phyloP scores from a whole-genome alignment of 495 filamentous ascomycete genomes.

The Mytilinidion resinicola region DNA sequence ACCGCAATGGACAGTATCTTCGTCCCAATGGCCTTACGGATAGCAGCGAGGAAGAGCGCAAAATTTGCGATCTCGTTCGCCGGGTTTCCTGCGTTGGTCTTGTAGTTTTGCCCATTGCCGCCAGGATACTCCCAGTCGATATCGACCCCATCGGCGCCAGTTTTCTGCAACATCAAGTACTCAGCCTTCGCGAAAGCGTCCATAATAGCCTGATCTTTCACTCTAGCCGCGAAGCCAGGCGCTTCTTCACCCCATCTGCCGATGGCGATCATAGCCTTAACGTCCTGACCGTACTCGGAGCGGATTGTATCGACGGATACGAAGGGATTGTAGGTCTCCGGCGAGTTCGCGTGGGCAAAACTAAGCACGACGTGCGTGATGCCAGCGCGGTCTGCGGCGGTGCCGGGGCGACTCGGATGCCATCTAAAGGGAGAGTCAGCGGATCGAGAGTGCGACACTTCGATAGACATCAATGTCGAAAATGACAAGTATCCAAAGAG shows the following conservation, averaged over 20 bases:
- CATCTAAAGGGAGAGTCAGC: slow-evolving; percentile 11
- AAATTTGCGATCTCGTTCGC: slow-evolving; percentile 59
- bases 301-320: slow-evolving; percentile 13
- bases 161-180: slow-evolving; percentile 52
- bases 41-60: slow-evolving; percentile 53
- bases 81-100: slow-evolving; percentile 56
- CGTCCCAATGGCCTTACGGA: slow-evolving; percentile 54
- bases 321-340: slow-evolving; percentile 7
- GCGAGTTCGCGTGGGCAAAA: slow-evolving; percentile 12
- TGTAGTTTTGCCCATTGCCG: slow-evolving; percentile 74
- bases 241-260: slow-evolving; percentile 67
- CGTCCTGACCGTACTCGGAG: slow-evolving; percentile 9
- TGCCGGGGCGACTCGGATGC: slow-evolving; percentile 14
- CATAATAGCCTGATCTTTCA: slow-evolving; percentile 47
- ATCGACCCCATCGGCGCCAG: slow-evolving; percentile 40
- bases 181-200: slow-evolving; percentile 59
- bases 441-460: neutral
- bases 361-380: slow-evolving; percentile 20
- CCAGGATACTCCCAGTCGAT: slow-evolving; percentile 81
- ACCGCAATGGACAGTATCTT: slow-evolving; percentile 66
- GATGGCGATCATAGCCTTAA: slow-evolving; percentile 57
- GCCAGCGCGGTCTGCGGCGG: slow-evolving; percentile 8
- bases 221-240: slow-evolving; percentile 52
- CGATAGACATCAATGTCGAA: no score
- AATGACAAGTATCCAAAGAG: no score